These are phyloP conservation scores for Xylaria sp. DNA, from an alignment of 2,329 filamentous ascomycete species.

Conservation along the genomic window DNA sequence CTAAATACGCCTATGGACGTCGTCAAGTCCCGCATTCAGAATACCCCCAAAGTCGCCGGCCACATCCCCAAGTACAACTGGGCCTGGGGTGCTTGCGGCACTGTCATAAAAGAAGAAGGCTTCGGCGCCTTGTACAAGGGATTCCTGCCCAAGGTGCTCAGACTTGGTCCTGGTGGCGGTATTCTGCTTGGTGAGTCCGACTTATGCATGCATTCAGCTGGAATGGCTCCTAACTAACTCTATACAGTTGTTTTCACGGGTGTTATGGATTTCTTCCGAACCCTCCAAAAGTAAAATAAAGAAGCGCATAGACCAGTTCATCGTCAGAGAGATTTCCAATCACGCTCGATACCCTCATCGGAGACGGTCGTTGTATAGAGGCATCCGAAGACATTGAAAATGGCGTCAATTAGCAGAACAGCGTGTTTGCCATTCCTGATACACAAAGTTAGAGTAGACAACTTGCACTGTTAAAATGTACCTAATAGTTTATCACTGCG, in stretches of 20 bases:
- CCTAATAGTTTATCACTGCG: background rate
- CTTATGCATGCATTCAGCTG: background rate
- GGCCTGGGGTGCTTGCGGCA: conserved; percentile 88
- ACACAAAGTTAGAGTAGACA: conserved; percentile 19
- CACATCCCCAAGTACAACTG: conserved; percentile 95
- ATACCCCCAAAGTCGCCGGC: conserved; percentile 85
- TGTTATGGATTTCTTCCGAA: conserved; percentile 44
- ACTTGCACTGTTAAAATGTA: conserved; percentile 8
- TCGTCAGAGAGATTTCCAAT: conserved; percentile 13
- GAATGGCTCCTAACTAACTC: conserved; percentile 7
- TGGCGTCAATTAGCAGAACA: conserved; percentile 21
- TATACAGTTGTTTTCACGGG: conserved; percentile 42
- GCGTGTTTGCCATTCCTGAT: conserved; percentile 5
- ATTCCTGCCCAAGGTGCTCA: conserved; percentile 93
- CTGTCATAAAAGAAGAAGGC: conserved; percentile 92
- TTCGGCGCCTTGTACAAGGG: conserved; percentile 95
- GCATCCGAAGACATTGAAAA: conserved; percentile 18
- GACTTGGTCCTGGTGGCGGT: conserved; percentile 63
- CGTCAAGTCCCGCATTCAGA: conserved; percentile 98
- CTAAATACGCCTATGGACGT: conserved; percentile 75
- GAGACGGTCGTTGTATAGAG: conserved; percentile 31
- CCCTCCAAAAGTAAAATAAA: conserved; percentile 34
- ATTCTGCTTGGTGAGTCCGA: conserved; percentile 70
- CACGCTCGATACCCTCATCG: conserved; percentile 35
- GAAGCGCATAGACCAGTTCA: conserved; percentile 20